These are phyloP conservation scores for Saturnispora silvae DNA, from an alignment of 805 yeast genomes.

Conservation along the genomic window DNA sequence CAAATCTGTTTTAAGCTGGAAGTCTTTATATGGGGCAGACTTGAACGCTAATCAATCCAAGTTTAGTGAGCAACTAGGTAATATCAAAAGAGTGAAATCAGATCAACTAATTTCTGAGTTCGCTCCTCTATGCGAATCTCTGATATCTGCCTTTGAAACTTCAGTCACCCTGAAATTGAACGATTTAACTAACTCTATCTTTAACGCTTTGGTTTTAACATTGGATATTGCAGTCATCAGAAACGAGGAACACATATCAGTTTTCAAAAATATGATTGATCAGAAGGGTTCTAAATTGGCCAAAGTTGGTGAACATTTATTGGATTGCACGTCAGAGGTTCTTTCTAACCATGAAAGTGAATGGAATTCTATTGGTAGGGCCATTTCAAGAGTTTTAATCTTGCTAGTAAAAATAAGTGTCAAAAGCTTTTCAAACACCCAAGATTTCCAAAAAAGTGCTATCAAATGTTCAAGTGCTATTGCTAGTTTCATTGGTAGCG, in stretches of 20 bases:
- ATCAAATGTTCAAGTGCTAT: conserved; percentile 25
- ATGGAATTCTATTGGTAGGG: conserved; percentile 56
- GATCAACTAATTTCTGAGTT: conserved; percentile 48
- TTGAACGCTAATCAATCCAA: conserved; percentile 30
- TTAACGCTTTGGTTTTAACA: conserved; percentile 49
- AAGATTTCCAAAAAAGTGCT: conserved; percentile 16
- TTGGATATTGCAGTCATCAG: conserved; percentile 56
- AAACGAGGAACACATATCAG: conserved; percentile 49
- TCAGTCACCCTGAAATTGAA: conserved; percentile 14
- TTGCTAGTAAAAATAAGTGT: conserved; percentile 37
- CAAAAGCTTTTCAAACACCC: conserved; percentile 7
- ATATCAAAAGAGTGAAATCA: conserved; percentile 44
- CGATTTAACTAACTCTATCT: conserved; percentile 27
- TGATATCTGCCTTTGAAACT: conserved; percentile 26
- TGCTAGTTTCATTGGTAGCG: conserved; percentile 35
- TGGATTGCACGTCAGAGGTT: conserved; percentile 35
- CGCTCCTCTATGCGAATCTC: conserved; percentile 38
- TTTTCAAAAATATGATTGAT: conserved; percentile 41
- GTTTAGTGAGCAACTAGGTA: conserved; percentile 36
- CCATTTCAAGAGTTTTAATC: conserved; percentile 50
- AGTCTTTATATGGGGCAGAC: conserved; percentile 33
- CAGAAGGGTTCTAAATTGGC: conserved; percentile 30
- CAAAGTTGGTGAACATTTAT: conserved; percentile 39
- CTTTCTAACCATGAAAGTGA: conserved; percentile 39
- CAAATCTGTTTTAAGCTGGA: conserved; percentile 45